Evolutionary conservation across 768 basidiomycete genomes (phyloP), one percentile per base, ranked within the genome.

Genomic region (Cystofilobasidium capitatum): DNA sequence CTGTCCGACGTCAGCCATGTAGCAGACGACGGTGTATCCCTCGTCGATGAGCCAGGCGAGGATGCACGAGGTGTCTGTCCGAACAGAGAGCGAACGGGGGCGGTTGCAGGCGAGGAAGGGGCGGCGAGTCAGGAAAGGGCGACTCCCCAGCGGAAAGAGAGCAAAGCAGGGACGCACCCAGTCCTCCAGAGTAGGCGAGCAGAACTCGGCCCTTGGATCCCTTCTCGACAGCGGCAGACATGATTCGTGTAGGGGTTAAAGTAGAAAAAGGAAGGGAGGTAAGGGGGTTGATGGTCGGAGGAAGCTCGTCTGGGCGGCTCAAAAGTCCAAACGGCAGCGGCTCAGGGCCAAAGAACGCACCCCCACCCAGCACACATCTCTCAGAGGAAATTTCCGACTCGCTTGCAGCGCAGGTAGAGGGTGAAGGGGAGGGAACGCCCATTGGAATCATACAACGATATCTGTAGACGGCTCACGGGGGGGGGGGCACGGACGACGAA

Each of bases 21-120:
- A 98, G 29, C 92, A 91, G 72, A 88, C 85, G 71, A 97, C 94
- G 75, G 98, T 89, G 79, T 98, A 99, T 66, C 91, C 92, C 77
- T 97, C 83, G 77, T 99, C 96, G 78, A 98, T 91, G 79, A 99
- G 82, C 94, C 94, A 99, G 62, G 91, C 91, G 73, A 98, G 87
- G 80, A 99, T 99, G 80, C 94, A 98, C 42, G 94, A 97, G 26
- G 96, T 99, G 79, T 99, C 96, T 93, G 73, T 55, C 62, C 36
- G 63, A 37, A 58, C 51, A 9, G 31, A 45, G 42, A 44, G 7
- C 0, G 45, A 49, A 33, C 65, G 36, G 24, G 29, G 16, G 42
- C 44, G n/a, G n/a, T n/a, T n/a, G n/a, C n/a, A n/a, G n/a, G n/a
- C n/a, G n/a, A 4, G 8, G 35, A 33, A 26, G 20, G 49, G 10